Conservation (phyloP, 2,329 filamentous ascomycete genomes). For the Neonectria hederae region DNA sequence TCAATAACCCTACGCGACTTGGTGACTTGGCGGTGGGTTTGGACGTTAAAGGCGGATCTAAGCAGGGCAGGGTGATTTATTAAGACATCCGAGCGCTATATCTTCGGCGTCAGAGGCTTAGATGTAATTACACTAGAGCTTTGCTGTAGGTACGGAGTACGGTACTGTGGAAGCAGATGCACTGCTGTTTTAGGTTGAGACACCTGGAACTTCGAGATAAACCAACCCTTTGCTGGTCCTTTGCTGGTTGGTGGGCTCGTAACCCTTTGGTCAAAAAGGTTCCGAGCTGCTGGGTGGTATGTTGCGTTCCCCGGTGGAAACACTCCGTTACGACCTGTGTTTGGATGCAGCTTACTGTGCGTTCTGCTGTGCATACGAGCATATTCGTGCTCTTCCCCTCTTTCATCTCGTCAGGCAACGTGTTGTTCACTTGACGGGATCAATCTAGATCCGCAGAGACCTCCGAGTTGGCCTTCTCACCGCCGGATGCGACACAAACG, state of each 20-base stretch:
- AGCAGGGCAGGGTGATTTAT: conserved; percentile 4
- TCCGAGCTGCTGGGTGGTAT: conserved; percentile 14
- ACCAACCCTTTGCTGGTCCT: conserved; percentile 6
- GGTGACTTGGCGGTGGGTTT: conserved; percentile 2
- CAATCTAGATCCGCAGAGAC: conserved; percentile 16
- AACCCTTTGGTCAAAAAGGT: neutral
- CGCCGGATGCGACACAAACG: conserved; percentile 28
- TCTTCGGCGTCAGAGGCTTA: neutral
- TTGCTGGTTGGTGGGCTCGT: conserved; percentile 1
- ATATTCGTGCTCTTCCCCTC: conserved; percentile 19
- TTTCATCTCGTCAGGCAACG: neutral
- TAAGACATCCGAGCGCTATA: conserved; percentile 16
- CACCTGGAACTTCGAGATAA: neutral
- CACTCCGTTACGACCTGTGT: neutral
- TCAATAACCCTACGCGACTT: conserved; percentile 13
- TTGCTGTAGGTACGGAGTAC: neutral
- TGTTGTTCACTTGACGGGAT: conserved; percentile 12
- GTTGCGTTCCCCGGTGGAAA: conserved; percentile 1
- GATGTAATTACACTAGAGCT: neutral
- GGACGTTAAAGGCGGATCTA: conserved; percentile 20
- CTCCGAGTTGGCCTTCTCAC: conserved; percentile 30
- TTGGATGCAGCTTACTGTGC: neutral
- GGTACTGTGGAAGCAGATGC: neutral
- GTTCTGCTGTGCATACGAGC: neutral
- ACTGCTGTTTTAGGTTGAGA: conserved; percentile 15